Conservation (phyloP, 441 rosid genomes). For the Pelargonium cotyledonis region DNA sequence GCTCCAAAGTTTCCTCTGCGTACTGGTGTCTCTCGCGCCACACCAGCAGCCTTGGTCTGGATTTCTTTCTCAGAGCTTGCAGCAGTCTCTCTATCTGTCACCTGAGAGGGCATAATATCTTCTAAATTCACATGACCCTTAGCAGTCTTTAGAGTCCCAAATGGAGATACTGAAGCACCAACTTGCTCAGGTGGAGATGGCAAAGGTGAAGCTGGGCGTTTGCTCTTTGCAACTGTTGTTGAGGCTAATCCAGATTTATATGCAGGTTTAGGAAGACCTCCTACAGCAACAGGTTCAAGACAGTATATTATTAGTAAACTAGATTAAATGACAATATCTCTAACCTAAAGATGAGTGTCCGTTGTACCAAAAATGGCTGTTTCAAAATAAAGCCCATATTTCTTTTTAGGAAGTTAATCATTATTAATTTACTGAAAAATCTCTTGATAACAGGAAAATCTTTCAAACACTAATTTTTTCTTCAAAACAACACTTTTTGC, state of each 20-base stretch:
- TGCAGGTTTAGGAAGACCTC: conserved; percentile 47
- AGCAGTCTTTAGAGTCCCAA: conserved; percentile 39
- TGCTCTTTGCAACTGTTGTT: conserved; percentile 39
- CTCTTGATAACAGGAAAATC: not conserved
- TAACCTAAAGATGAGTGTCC: not conserved
- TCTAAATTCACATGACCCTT: conserved; percentile 38
- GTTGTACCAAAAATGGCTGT: not conserved
- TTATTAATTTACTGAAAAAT: not conserved
- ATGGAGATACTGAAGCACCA: conserved; percentile 48
- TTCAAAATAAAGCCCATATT: not conserved
- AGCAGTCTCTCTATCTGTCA: conserved; percentile 47
- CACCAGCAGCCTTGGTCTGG: conserved; percentile 32
- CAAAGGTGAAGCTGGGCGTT: conserved; percentile 65
- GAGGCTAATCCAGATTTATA: conserved; percentile 46
- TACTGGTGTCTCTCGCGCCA: conserved; percentile 38
- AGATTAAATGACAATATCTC: not conserved
- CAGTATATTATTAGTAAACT: not conserved
- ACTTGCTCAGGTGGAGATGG: conserved; percentile 60
- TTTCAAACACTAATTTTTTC: too few species aligned
- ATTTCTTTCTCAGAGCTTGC: conserved; percentile 49
- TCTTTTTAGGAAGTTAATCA: not conserved
- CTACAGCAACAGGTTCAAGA: conserved; percentile 37
- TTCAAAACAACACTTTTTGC: too few species aligned
- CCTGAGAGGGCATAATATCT: conserved; percentile 32
- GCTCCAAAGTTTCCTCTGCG: conserved; percentile 37